These are phyloP conservation scores for Eutreptiella sp. DNA, from an alignment of 208 protist species.

Conservation along the genomic window DNA sequence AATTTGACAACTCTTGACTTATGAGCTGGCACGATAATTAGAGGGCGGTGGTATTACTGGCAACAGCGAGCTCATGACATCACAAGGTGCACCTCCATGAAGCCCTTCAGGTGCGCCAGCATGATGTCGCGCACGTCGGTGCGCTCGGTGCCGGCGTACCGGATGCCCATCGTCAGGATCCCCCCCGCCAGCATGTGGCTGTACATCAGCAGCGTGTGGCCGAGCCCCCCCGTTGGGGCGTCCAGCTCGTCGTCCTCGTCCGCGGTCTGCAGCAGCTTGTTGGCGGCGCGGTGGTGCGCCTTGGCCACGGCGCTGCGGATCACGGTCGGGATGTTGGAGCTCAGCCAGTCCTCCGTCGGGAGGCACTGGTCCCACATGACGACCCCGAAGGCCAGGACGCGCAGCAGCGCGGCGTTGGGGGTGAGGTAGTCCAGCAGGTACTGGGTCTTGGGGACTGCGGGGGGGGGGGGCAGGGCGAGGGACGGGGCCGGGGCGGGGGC, in stretches of 20 bases:
- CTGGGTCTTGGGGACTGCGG: conserved; percentile 46
- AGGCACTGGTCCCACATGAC: conserved; percentile 44
- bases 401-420: conserved; percentile 51
- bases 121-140: conserved; percentile 26
- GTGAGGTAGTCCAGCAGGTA: conserved; percentile 51
- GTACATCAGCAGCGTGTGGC: conserved; percentile 22
- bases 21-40: too few relatives aligned
- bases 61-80: neutral
- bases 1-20: too few relatives aligned
- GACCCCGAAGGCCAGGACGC: conserved; percentile 35
- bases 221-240: too few relatives aligned
- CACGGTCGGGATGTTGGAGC: conserved; percentile 29
- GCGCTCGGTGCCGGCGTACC: conserved; percentile 43
- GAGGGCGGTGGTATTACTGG: neutral
- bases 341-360: conserved; percentile 39
- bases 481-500: too few relatives aligned
- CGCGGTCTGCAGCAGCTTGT: too few relatives aligned
- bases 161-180: conserved; percentile 45
- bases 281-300: too few relatives aligned
- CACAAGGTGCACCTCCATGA: conserved; percentile 6
- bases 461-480: too few relatives aligned
- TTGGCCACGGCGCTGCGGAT: conserved; percentile 4
- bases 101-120: conserved; percentile 1
- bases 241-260: too few relatives aligned
- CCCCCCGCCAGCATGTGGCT: conserved; percentile 41